These are phyloP conservation scores for Penicillium chermesinum DNA, from an alignment of 495 filamentous ascomycete genomes.

Conservation along the genomic window DNA sequence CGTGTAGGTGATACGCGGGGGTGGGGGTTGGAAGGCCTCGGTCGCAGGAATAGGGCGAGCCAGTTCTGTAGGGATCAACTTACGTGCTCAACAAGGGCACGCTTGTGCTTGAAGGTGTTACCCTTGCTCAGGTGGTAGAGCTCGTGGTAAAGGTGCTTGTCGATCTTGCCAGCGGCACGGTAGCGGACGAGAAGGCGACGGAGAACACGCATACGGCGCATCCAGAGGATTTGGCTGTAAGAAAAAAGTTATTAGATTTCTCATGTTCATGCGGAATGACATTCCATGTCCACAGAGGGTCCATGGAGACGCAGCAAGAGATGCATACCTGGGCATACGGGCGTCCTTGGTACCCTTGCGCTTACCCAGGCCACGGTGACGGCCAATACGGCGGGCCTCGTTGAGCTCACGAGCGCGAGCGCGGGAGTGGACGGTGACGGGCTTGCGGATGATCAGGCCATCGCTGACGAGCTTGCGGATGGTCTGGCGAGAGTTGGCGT, in stretches of 20 bases:
- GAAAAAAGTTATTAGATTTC: slow-evolving; percentile 11
- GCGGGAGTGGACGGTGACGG: slow-evolving; percentile 98
- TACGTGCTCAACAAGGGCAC: slow-evolving; percentile 98
- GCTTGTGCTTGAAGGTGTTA: slow-evolving; percentile 99
- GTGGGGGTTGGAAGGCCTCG: neutral
- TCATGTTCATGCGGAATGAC: neutral
- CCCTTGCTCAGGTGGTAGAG: slow-evolving; percentile 99
- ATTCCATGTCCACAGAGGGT: neutral
- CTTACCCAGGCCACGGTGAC: slow-evolving; percentile 99
- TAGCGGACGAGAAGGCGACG: slow-evolving; percentile 99
- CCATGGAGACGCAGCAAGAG: neutral
- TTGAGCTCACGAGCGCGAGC: slow-evolving; percentile 87
- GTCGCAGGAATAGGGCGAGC: no score
- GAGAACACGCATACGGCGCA: slow-evolving; percentile 98
- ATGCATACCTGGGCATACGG: slow-evolving; percentile 91
- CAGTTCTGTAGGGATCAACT: slow-evolving; percentile 39
- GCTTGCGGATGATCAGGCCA: slow-evolving; percentile 99
- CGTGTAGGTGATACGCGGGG: neutral
- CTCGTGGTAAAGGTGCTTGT: slow-evolving; percentile 99
- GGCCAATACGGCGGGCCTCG: slow-evolving; percentile 81
- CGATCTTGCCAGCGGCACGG: slow-evolving; percentile 98
- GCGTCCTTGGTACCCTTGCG: slow-evolving; percentile 99
- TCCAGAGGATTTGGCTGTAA: slow-evolving; percentile 89
- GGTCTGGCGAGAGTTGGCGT: slow-evolving; percentile 99
- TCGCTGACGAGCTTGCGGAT: slow-evolving; percentile 99